Base-by-base conservation (phyloP, 176 grass and related monocot genomes). In the Lolium rigidum region DNA sequence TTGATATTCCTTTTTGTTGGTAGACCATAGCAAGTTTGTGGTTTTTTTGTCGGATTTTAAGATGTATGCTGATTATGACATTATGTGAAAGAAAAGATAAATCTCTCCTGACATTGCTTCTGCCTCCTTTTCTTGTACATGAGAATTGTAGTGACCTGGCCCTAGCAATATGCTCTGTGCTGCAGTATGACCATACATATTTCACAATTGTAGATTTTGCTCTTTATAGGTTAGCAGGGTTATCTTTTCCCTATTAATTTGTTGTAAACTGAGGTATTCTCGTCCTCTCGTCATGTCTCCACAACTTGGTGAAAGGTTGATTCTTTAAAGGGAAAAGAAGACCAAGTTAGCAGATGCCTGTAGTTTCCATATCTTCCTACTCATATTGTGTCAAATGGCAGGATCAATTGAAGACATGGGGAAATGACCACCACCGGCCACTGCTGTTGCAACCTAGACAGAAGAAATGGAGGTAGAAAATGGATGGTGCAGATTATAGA, bases 401-500 rank as follows among this genome's bases (percentile, higher is more conserved):
- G 18, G 60, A 69, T 41, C 70, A 68, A 52, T 10, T 21, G 15
- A 49, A 65, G 63, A 20, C 46, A 65, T 79, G 22, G 49, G 31
- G 47, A 80, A 51, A 31, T 56, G 55, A 61, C 44, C 43, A 37
- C 65, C 79, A 37, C 65, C 79, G 0, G 13, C 70, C 28, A 17
- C 56, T 86, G 5, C 55, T 5, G 9, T 43, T 48, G 52, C 73
- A 44, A 71, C 55, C 21, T 58, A 65, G 65, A 21, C 55, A 78
- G 21, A 63, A 25, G 77, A 65, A 83, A 80, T 71, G 60, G 4
- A 5, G 14, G 38, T 50, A 4, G 25, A 81, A 89, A 89, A 81
- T 43, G 77, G 76, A 87, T 87, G 89, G 85, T 76, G 67, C 58
- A 87, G 75, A 70, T 87, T 84, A 83, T 44, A 38, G 80, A 84